Evolutionary conservation across 1,284 basidiomycete species (phyloP), one percentile per base, ranked within the genome.

Genomic region (Waitea zeae): DNA sequence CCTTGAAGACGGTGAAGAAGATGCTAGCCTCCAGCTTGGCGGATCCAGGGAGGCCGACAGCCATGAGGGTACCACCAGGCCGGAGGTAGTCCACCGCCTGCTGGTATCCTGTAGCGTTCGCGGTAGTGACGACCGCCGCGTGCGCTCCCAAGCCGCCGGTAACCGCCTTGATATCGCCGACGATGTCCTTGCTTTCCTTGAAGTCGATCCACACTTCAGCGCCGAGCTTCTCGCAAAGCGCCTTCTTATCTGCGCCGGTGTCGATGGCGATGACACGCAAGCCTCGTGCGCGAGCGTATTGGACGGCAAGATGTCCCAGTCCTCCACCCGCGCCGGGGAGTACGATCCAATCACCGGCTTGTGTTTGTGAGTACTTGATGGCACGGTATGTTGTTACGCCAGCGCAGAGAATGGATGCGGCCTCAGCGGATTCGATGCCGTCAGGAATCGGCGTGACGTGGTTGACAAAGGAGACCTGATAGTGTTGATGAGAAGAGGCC

Each of bases 361-460:
- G 61, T n/a, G 70, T 64, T 36, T 67, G 56, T 38, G 72, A 70
- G 52, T 81, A 67, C 53, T 86, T 87, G 49, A 92, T 61, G 0
- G 84, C 88, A 46, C 82, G 79, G 54, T 88, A 90, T 1, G 81
- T 76, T 1, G 82, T 86, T 13, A 84, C 55, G 39, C 80, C 82
- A 15, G 83, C 80, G 46, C 84, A 90, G 14, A 88, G 70, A 41
- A 90, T 70, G 6, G 84, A 81, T 4, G 84, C 83, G 17, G 86
- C 86, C 14, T 67, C 70, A 14, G 67, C 63, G 42, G 78, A 72
- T 36, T 65, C 60, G 33, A 89, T 49, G 3, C 48, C 54, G 2
- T 76, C 66, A 9, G 84, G 84, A 46, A 88, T 86, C 12, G 69
- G 71, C 2, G 82, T 84, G 31, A 90, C 75, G 44, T 70, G 67